Evolutionary conservation across 495 filamentous ascomycete genomes (phyloP).

Genomic region (Tuber borchii): DNA sequence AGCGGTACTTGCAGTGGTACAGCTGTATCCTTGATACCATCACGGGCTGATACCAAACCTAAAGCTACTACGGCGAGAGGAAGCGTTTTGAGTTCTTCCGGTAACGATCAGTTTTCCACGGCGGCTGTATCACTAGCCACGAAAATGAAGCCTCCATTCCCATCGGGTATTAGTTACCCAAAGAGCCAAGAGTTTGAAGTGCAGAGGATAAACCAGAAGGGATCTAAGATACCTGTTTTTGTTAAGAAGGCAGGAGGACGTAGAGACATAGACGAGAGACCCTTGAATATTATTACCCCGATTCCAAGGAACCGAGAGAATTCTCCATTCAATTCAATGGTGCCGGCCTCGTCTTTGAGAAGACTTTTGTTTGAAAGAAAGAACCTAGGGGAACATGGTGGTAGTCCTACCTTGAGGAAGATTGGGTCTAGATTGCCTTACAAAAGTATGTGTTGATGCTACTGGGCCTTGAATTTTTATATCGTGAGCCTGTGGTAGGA

Average conservation of each 20-base stretch:
- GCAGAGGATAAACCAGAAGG: not conserved
- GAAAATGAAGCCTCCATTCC: not conserved
- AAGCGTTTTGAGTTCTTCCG: not conserved
- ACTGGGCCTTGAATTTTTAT: not conserved
- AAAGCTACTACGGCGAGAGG: not conserved
- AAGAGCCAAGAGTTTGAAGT: not conserved
- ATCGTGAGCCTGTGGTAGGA: not conserved
- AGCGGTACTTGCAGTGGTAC: not conserved
- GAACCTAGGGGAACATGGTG: not conserved
- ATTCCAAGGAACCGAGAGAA: not conserved
- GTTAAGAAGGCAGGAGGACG: not conserved
- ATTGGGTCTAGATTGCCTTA: not conserved
- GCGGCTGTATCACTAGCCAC: not conserved
- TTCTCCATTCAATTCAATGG: not conserved
- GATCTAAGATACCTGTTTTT: slow-evolving; percentile 1
- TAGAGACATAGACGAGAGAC: not conserved
- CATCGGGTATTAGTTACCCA: not conserved
- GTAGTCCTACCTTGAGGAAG: not conserved
- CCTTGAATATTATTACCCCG: not conserved
- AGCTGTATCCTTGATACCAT: not conserved
- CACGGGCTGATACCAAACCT: not conserved
- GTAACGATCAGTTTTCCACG: not conserved
- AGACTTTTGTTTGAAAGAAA: not conserved
- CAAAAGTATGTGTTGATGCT: not conserved
- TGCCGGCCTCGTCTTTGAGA: not conserved